These are phyloP conservation scores for Xylariaceae sp. DNA, from an alignment of 2,329 filamentous ascomycete genomes.

Conservation along the genomic window DNA sequence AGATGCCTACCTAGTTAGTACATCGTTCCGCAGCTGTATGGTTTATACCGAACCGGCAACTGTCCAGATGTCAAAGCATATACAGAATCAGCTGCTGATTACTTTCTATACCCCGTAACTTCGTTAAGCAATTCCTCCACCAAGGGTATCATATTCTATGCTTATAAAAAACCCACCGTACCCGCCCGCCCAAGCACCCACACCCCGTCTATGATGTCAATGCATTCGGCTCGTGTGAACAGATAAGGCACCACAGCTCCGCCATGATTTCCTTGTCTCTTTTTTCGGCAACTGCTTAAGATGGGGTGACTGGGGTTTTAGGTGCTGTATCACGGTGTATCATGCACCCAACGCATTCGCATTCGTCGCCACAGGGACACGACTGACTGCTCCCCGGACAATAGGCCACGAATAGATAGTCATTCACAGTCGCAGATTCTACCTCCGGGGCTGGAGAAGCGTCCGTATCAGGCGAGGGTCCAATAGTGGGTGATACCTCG, in stretches of 20 bases:
- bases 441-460: conserved; percentile 46
- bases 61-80: neutral
- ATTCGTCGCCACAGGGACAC: conserved; percentile 56
- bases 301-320: conserved; percentile 10
- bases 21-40: neutral
- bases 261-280: neutral
- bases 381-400: conserved; percentile 46
- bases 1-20: neutral
- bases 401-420: conserved; percentile 57
- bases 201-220: neutral
- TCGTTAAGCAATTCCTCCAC: conserved; percentile 1
- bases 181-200: conserved; percentile 3
- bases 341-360: conserved; percentile 51
- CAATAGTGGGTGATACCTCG: conserved; percentile 7
- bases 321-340: conserved; percentile 38
- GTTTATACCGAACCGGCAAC: neutral
- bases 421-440: conserved; percentile 36
- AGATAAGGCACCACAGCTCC: neutral
- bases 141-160: conserved; percentile 18
- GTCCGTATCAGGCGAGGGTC: conserved; percentile 43
- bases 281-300: neutral
- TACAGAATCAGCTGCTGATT: neutral
- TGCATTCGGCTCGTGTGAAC: neutral
- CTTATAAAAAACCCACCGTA: conserved; percentile 6
- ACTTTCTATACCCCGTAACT: neutral